phyloP scores from a whole-genome alignment of 169 alveolate genomes.

The Plasmodium blacklocki region DNA sequence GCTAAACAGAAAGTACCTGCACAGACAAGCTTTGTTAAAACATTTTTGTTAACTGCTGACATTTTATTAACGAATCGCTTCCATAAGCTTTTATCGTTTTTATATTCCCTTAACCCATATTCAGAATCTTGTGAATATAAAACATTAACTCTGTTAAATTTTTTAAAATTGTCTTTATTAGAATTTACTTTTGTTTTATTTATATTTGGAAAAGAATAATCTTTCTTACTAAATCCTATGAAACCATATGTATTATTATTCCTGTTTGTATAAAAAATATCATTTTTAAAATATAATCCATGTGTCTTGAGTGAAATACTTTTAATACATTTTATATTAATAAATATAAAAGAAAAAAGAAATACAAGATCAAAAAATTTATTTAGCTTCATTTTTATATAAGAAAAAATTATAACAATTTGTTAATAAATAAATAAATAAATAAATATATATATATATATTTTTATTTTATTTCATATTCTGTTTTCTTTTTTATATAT shows the following conservation, averaged over 20 bases:
- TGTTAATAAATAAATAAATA: not conserved
- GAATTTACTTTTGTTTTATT: constrained; percentile 33
- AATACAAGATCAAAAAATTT: constrained; percentile 5
- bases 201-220: constrained; percentile 24
- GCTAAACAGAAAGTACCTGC: constrained; percentile 46
- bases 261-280: not conserved
- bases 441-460: not conserved
- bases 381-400: constrained; percentile 29
- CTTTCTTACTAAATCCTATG: constrained; percentile 49
- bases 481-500: too few relatives aligned
- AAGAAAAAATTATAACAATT: not conserved
- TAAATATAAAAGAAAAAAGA: constrained; percentile 23
- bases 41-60: constrained; percentile 7
- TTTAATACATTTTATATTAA: constrained; percentile 50
- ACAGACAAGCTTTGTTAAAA: constrained; percentile 35
- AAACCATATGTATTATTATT: constrained; percentile 32
- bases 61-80: constrained; percentile 19
- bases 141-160: constrained; percentile 13
- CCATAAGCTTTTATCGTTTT: constrained; percentile 30
- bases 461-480: too few relatives aligned
- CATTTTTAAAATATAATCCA: constrained; percentile 12
- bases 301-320: constrained; percentile 6
- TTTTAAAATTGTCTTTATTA: constrained; percentile 41
- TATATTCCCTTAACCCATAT: constrained; percentile 32
- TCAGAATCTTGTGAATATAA: constrained; percentile 54